Conservation (phyloP, 169 alveolate species). For the Babesia ovata region DNA sequence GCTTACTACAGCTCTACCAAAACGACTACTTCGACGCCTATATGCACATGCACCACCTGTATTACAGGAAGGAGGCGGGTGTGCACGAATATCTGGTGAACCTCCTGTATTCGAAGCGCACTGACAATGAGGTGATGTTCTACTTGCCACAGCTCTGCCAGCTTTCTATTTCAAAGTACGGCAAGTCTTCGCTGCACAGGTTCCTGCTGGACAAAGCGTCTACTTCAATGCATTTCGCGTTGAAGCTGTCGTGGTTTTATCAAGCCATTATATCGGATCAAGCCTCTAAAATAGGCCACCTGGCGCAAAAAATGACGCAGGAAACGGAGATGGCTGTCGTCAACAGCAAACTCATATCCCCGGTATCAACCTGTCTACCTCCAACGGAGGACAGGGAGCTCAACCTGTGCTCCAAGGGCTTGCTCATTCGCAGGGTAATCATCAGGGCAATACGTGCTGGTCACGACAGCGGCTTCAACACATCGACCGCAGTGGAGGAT, state of each 20-base stretch:
- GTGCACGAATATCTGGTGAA: slow-evolving; percentile 89
- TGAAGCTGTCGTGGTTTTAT: slow-evolving; percentile 85
- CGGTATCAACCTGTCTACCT: slow-evolving; percentile 15
- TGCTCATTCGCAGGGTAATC: slow-evolving; percentile 64
- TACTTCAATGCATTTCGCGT: slow-evolving; percentile 86
- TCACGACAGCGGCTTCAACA: slow-evolving; percentile 1
- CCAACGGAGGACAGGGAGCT: slow-evolving; percentile 42
- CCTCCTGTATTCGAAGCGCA: slow-evolving; percentile 83
- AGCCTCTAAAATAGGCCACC: slow-evolving; percentile 70
- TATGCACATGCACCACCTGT: slow-evolving; percentile 85
- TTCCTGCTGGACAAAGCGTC: slow-evolving; percentile 84
- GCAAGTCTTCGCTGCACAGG: slow-evolving; percentile 78
- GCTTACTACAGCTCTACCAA: slow-evolving; percentile 84
- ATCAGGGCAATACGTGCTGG: slow-evolving; percentile 39
- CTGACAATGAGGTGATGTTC: slow-evolving; percentile 79
- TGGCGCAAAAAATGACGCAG: slow-evolving; percentile 86
- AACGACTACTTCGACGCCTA: slow-evolving; percentile 89
- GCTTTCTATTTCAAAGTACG: slow-evolving; percentile 72
- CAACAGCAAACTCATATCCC: slow-evolving; percentile 81
- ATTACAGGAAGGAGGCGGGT: slow-evolving; percentile 85
- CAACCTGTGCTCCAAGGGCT: slow-evolving; percentile 70
- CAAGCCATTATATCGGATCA: slow-evolving; percentile 84
- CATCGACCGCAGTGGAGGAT: slow-evolving; percentile 32
- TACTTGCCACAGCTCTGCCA: slow-evolving; percentile 84
- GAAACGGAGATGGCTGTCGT: slow-evolving; percentile 92